Conservation (phyloP, 768 basidiomycete genomes). For the Auricularia cornea region DNA sequence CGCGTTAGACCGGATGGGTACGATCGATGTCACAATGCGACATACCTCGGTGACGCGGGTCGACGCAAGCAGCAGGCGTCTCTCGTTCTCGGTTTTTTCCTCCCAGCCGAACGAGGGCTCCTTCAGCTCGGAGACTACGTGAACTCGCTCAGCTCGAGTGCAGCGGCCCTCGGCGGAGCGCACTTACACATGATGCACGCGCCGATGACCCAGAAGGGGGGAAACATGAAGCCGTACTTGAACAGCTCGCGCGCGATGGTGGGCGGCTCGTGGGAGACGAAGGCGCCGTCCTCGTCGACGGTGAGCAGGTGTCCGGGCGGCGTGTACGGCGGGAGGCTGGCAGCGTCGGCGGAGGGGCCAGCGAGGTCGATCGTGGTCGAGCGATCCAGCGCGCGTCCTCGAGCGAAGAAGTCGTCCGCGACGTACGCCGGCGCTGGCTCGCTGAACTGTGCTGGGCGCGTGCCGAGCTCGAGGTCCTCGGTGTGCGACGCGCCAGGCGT, state of each 20-base stretch:
- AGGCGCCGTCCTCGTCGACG: background rate
- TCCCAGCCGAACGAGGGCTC: slow-evolving; percentile 28
- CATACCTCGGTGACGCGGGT: slow-evolving; percentile 27
- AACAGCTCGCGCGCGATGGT: slow-evolving; percentile 42
- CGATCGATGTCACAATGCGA: background rate
- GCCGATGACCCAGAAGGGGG: slow-evolving; percentile 41
- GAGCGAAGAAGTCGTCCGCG: background rate
- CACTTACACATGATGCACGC: slow-evolving; percentile 23
- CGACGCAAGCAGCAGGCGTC: slow-evolving; percentile 19
- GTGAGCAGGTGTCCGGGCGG: background rate
- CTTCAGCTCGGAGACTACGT: slow-evolving; percentile 26
- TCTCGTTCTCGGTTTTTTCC: slow-evolving; percentile 30
- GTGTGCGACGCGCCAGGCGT: no score
- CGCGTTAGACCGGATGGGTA: background rate
- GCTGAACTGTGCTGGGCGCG: background rate
- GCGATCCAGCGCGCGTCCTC: background rate
- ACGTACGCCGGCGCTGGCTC: background rate
- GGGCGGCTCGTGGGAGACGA: slow-evolving; percentile 21
- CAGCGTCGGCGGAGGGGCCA: background rate
- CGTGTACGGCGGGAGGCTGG: background rate
- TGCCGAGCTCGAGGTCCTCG: background rate
- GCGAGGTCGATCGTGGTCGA: background rate
- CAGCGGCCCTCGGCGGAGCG: background rate
- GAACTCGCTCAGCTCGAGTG: background rate
- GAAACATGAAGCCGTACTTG: slow-evolving; percentile 43